Percentiles rank a stretch among this genome's conserved stretches.
Evolutionary conservation across 805 yeast genomes (phyloP).

Genomic region (Pichia deserticola): DNA sequence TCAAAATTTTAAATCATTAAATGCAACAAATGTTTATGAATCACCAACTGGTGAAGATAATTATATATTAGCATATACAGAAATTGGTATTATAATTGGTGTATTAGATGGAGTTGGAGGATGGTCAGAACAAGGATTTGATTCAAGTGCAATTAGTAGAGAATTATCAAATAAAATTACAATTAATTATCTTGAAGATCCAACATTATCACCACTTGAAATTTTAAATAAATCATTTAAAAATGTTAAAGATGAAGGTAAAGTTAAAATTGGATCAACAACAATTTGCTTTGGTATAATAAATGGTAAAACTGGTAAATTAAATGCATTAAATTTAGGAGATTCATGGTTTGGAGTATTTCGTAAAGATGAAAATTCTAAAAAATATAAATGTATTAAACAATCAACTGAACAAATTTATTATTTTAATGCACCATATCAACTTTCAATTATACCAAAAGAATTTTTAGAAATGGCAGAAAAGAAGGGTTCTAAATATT

Average conservation of each 20-base stretch:
- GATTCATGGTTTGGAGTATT: slow-evolving; percentile 93
- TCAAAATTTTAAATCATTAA: slow-evolving; percentile 19
- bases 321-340: slow-evolving; percentile 76
- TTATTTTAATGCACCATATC: slow-evolving; percentile 88
- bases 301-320: slow-evolving; percentile 40
- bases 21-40: slow-evolving; percentile 18
- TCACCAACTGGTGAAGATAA: slow-evolving; percentile 80
- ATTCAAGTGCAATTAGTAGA: slow-evolving; percentile 79
- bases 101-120: slow-evolving; percentile 98
- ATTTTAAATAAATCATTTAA: slow-evolving; percentile 52
- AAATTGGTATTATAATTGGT: slow-evolving; percentile 51
- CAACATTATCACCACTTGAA: slow-evolving; percentile 33
- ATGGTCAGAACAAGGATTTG: slow-evolving; percentile 89
- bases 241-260: slow-evolving; percentile 43
- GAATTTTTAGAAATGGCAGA: slow-evolving; percentile 47
- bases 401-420: slow-evolving; percentile 77
- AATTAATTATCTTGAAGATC: slow-evolving; percentile 23
- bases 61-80: slow-evolving; percentile 43
- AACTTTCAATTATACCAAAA: slow-evolving; percentile 75
- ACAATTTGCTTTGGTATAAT: slow-evolving; percentile 83
- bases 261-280: slow-evolving; percentile 85
- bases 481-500: slow-evolving; percentile 50
- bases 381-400: slow-evolving; percentile 38
- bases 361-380: slow-evolving; percentile 31
- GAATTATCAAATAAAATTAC: slow-evolving; percentile 61